Conservation (phyloP, 768 basidiomycete genomes). For the Russula compacta region DNA sequence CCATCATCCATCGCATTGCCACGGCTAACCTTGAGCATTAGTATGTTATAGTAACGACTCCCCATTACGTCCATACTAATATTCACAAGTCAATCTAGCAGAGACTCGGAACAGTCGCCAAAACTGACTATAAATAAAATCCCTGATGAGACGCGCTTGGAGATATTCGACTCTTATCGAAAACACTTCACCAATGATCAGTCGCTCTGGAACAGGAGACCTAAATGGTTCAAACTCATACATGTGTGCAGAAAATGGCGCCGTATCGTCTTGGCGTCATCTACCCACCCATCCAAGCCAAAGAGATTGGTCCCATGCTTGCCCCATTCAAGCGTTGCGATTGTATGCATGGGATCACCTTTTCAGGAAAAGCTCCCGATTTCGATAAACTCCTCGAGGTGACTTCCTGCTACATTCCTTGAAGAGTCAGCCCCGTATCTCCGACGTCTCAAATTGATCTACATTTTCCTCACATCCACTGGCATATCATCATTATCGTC, state of each 20-base stretch:
- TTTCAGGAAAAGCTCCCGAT: not conserved
- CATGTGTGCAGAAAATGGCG: slow-evolving; percentile 7
- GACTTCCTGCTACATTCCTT: not conserved
- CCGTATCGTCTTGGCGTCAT: not conserved
- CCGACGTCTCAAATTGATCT: not conserved
- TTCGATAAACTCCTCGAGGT: not conserved
- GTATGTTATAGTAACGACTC: too few relatives aligned
- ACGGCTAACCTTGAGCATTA: too few relatives aligned
- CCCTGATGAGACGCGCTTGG: not conserved
- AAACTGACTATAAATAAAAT: not conserved
- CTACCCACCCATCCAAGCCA: too few relatives aligned
- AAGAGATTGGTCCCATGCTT: not conserved
- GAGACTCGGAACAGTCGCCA: not conserved
- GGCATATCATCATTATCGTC: not conserved
- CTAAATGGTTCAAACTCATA: slow-evolving; percentile 20
- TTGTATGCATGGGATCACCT: not conserved
- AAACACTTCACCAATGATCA: not conserved
- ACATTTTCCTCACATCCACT: not conserved
- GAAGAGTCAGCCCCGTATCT: not conserved
- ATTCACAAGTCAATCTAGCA: not conserved
- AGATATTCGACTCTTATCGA: not conserved
- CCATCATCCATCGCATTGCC: too few relatives aligned
- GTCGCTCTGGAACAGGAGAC: not conserved
- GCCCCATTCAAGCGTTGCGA: not conserved
- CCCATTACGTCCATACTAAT: too few relatives aligned